Conservation (phyloP, 768 basidiomycete genomes). For the Suillus paluster region DNA sequence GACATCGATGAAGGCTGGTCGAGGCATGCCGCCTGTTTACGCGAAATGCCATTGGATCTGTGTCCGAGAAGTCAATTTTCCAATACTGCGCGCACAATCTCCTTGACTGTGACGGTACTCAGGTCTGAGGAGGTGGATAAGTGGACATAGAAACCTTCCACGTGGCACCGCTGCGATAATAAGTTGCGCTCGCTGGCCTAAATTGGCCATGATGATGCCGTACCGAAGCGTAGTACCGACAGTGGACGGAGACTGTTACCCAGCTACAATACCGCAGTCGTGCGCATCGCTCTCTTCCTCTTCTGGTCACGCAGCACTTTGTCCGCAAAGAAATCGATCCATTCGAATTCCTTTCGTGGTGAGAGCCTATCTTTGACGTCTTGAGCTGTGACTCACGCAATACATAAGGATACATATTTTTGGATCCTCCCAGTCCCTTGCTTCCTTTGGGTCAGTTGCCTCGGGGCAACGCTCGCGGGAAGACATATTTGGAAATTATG, state of each 20-base stretch:
- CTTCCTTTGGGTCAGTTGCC: background rate
- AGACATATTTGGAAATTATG: slow-evolving; percentile 1
- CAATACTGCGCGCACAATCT: background rate
- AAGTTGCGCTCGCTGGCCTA: background rate
- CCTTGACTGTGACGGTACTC: background rate
- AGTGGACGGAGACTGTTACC: too few relatives aligned
- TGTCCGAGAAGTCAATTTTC: background rate
- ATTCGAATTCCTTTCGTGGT: background rate
- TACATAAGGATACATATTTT: slow-evolving; percentile 1
- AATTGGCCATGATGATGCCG: slow-evolving; percentile 1
- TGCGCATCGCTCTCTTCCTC: background rate
- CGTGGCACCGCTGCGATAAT: too few relatives aligned
- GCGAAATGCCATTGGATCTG: background rate
- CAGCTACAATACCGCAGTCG: background rate
- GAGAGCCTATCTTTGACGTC: background rate
- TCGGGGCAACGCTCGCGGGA: slow-evolving; percentile 5
- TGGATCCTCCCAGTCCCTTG: background rate
- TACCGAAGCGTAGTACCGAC: background rate
- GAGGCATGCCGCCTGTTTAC: background rate
- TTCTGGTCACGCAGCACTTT: background rate
- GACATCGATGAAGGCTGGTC: background rate
- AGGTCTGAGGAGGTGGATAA: background rate
- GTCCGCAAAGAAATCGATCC: background rate
- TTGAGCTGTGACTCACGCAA: background rate
- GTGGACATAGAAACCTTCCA: background rate